Evolutionary conservation across 495 filamentous ascomycete species (phyloP), one percentile per base, ranked within the genome.

Genomic region (Rusavskia elegans): DNA sequence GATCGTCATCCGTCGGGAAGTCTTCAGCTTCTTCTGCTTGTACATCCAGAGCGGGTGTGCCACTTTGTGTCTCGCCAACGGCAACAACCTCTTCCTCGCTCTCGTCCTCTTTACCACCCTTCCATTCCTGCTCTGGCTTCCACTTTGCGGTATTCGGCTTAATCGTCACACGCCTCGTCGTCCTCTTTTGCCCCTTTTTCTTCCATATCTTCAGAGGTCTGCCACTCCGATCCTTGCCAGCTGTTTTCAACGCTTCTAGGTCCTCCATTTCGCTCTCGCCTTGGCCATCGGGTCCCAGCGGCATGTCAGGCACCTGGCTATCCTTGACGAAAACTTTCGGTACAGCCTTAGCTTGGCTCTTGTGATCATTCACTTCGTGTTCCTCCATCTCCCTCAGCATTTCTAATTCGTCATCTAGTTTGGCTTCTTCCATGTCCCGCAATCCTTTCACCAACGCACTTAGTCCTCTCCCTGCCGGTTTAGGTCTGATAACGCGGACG

Each of bases 151-250:
- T 48, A 13, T 73, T 71, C 0, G 77, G 77, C 61, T 68, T 79
- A 80, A 94, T 90, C 38, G 77, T 84, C n/a, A 84, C 79, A 38
- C 75, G 66, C 48, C 84, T 72, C 2, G 90, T 95, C 35, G 84
- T 87, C 40, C 90, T 76, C 67, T 97, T 97, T 61, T 87, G 81
- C 0, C 90, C 90, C 66, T 83, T 87, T 75, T 97, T 97, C 70
- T 95, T 95, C 70, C 81, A 95, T 2, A 77, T 66, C 48, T 75
- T 78, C 19, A 77, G 59, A 0, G 77, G 73, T 11, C 71, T 67
- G 1, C 76, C 77, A 41, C 73, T 52, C 32, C 53, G 51, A 56
- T 16, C 54, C 51, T 44, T 44, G 36, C 48, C 56, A 9, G 19
- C 44, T 46, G 44, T 17, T 51, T 53, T 48, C 13, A 55, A 55